phyloP scores from a whole-genome alignment of 768 basidiomycete genomes.

The Termitomyces sp. region DNA sequence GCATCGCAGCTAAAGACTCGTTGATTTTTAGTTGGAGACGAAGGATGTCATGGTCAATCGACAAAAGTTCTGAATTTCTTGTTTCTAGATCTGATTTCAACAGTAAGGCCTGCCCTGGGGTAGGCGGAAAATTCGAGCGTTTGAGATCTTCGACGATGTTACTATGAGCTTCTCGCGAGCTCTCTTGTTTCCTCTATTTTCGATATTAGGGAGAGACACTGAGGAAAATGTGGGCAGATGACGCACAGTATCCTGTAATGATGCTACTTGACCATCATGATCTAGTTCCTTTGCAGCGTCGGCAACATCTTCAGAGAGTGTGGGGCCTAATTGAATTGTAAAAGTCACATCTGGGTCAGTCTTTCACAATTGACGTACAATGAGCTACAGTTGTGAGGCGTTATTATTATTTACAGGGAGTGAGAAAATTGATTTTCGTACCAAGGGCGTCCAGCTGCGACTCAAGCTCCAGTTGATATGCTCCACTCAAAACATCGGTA shows the following conservation, averaged over 20 bases:
- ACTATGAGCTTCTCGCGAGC: not conserved
- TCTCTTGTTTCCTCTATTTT: not conserved
- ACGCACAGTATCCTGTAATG: too few relatives aligned
- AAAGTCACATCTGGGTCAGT: not conserved
- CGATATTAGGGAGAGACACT: not conserved
- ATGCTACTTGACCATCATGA: too few relatives aligned
- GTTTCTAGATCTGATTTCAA: too few relatives aligned
- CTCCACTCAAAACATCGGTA: not conserved
- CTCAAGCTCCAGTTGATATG: not conserved
- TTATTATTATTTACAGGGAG: not conserved
- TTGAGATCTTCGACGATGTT: not conserved
- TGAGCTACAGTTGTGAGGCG: too few relatives aligned
- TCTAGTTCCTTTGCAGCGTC: not conserved
- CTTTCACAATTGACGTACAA: not conserved
- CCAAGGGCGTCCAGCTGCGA: not conserved
- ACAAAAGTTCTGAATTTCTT: too few relatives aligned
- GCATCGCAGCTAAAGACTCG: not conserved
- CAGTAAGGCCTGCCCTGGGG: too few relatives aligned
- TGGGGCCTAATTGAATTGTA: not conserved
- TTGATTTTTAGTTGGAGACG: not conserved
- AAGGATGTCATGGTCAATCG: too few relatives aligned
- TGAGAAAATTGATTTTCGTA: not conserved
- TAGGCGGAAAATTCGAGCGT: too few relatives aligned
- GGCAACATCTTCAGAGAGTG: not conserved
- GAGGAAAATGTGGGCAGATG: not conserved